A percentile compares a stretch with the other conserved stretches of the same genome.
These are phyloP conservation scores for Pyrrhoderma lamaoense DNA, from an alignment of 1,284 basidiomycete genomes.

Conservation along the genomic window DNA sequence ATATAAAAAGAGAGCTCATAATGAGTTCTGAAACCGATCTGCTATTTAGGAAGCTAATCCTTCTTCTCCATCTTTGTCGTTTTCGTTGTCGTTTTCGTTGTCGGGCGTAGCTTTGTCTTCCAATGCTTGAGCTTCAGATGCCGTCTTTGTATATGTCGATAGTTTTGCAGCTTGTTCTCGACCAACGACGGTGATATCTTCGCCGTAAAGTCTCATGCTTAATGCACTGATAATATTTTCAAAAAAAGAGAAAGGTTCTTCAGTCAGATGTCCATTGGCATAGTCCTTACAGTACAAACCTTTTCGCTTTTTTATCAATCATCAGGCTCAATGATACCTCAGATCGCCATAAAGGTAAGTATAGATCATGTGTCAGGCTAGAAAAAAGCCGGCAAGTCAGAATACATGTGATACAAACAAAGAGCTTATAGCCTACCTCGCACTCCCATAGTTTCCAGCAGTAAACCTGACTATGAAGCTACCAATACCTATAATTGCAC, in stretches of 20 bases:
- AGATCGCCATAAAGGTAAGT: constrained; percentile 89
- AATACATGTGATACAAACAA: not conserved
- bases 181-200: constrained; percentile 59
- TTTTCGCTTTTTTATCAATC: constrained; percentile 93
- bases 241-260: not conserved
- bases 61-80: constrained; percentile 14
- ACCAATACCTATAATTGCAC: constrained; percentile 45
- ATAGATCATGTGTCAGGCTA: constrained; percentile 68
- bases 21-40: not conserved
- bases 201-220: constrained; percentile 71
- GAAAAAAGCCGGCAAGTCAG: not conserved
- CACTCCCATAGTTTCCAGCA: constrained; percentile 44
- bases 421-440: constrained; percentile 39
- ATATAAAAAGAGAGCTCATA: no score
- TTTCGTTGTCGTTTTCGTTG: constrained; percentile 1
- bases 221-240: constrained; percentile 45
- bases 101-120: constrained; percentile 8
- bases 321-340: constrained; percentile 79
- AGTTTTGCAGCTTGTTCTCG: constrained; percentile 26
- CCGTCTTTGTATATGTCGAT: constrained; percentile 24
- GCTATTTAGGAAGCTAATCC: not conserved
- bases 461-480: constrained; percentile 69
- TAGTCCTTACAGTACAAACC: constrained; percentile 36
- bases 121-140: constrained; percentile 1
- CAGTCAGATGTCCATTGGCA: not conserved